Base-by-base conservation (phyloP, 495 filamentous ascomycete species). In the Penicillium desertorum region DNA sequence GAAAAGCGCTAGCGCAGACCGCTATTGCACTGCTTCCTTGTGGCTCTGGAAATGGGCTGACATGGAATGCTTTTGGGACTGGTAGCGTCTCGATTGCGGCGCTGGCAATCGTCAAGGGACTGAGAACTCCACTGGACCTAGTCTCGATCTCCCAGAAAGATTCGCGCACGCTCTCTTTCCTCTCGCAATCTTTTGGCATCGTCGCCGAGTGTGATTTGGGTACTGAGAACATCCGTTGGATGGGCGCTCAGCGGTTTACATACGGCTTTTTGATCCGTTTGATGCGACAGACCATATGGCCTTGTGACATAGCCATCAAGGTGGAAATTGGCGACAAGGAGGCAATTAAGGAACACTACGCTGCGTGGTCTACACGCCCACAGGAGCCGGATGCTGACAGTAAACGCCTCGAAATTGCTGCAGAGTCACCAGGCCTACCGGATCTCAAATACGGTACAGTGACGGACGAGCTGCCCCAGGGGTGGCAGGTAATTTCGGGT, bases 41-140 rank as follows among this genome's bases (percentile, higher is more conserved):
- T 66, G 94, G 94, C 7, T 90, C 88, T 45, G 94, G 93, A 4
- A 98, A 98, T 68, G 93, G 91, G 23, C 88, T 98, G 89, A 88
- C 87, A 45, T 89, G 87, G 78, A 97, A 96, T 62, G 74, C 95
- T 34, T 89, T 88, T 51, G 94, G 93, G 2, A 94, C 90, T 1
- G 83, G 86, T 34, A 88, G 84, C 59, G 82, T 88, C 11, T 88
- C 85, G 50, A 66, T 91, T 48, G 90, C 91, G 4, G 88, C 93
- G 9, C 69, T 98, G 59, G 82, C 82, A 4, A 86, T 96, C 17
- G 80, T 97, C 55, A 98, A 98, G 69, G 92, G 90, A 6, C 70
- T 95, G 34, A 79, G 83, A 16, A 92, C 86, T 14, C 86, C 90
- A 2, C 66, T 98, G 19, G 94, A 98, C 62, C 72, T 98, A 27